Conservation (phyloP, 2,329 filamentous ascomycete genomes). For the Byssoonygena ceratinophila region DNA sequence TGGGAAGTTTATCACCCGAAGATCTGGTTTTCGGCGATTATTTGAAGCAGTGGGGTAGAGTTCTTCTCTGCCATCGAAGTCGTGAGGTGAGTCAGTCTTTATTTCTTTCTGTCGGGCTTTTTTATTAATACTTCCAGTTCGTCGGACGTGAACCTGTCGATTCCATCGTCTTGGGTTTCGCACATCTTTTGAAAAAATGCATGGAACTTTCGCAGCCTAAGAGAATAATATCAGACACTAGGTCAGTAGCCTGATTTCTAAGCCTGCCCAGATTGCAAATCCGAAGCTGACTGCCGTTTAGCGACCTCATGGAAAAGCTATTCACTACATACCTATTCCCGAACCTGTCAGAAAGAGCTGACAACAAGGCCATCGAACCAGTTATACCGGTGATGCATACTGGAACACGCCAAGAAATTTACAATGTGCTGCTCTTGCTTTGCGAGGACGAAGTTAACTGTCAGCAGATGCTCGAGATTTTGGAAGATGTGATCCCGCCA, state of each 20-base stretch:
- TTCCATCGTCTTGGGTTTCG: slow-evolving; percentile 35
- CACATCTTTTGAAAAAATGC: slow-evolving; percentile 35
- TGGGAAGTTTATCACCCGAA: slow-evolving; percentile 31
- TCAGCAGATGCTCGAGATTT: slow-evolving; percentile 41
- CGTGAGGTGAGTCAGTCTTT: slow-evolving; percentile 29
- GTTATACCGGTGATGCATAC: slow-evolving; percentile 44
- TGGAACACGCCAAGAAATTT: slow-evolving; percentile 49
- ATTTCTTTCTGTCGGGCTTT: neutral
- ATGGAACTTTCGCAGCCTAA: slow-evolving; percentile 31
- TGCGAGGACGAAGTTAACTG: slow-evolving; percentile 45
- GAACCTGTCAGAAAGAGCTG: slow-evolving; percentile 31
- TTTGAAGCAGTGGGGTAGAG: slow-evolving; percentile 34
- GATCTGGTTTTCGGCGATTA: slow-evolving; percentile 33
- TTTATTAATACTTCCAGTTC: slow-evolving; percentile 28
- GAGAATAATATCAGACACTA: slow-evolving; percentile 26
- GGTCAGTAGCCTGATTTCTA: slow-evolving; percentile 22
- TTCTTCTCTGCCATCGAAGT: slow-evolving; percentile 36
- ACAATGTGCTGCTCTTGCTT: slow-evolving; percentile 49
- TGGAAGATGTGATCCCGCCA: slow-evolving; percentile 44
- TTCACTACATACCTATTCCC: slow-evolving; percentile 60
- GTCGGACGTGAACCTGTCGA: slow-evolving; percentile 39
- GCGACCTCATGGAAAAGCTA: slow-evolving; percentile 41
- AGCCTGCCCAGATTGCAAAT: too few species aligned
- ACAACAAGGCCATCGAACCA: slow-evolving; percentile 23
- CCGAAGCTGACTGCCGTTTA: slow-evolving; percentile 15